Evolutionary conservation across 306 rosid genomes (phyloP).

Genomic region (Begonia masoniana): DNA sequence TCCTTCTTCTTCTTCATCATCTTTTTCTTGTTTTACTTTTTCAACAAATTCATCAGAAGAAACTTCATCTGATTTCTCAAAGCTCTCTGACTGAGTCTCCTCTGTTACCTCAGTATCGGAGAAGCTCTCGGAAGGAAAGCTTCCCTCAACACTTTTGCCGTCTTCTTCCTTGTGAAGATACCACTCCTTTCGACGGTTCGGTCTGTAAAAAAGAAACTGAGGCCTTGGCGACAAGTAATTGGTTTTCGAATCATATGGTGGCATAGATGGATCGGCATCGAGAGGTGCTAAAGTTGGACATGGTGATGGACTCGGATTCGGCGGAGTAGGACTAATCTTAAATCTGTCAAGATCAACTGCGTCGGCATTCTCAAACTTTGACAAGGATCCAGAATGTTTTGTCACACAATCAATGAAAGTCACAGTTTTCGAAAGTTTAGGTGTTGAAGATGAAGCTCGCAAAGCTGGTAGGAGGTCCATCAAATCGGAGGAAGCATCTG

Average conservation of each 20-base stretch:
- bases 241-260: slow-evolving; percentile 72
- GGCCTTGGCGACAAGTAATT: slow-evolving; percentile 84
- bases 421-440: slow-evolving; percentile 17
- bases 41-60: slow-evolving; percentile 26
- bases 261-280: slow-evolving; percentile 47
- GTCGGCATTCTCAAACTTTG: slow-evolving; percentile 27
- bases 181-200: slow-evolving; percentile 37
- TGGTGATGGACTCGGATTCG: slow-evolving; percentile 6
- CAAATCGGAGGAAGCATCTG: neutral
- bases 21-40: slow-evolving; percentile 16
- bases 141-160: slow-evolving; percentile 28
- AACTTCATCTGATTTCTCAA: slow-evolving; percentile 34
- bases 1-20: neutral
- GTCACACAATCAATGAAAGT: slow-evolving; percentile 5
- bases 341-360: slow-evolving; percentile 56
- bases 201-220: slow-evolving; percentile 69
- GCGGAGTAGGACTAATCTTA: slow-evolving; percentile 51
- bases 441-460: slow-evolving; percentile 3
- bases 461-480: too few relatives aligned
- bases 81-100: slow-evolving; percentile 36
- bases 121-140: slow-evolving; percentile 29
- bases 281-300: slow-evolving; percentile 29
- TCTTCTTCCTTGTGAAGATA: slow-evolving; percentile 22
- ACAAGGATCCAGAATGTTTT: slow-evolving; percentile 3
- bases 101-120: slow-evolving; percentile 51